Evolutionary conservation across 2,329 filamentous ascomycete genomes (phyloP).

Genomic region (Epichloe coenophiala): DNA sequence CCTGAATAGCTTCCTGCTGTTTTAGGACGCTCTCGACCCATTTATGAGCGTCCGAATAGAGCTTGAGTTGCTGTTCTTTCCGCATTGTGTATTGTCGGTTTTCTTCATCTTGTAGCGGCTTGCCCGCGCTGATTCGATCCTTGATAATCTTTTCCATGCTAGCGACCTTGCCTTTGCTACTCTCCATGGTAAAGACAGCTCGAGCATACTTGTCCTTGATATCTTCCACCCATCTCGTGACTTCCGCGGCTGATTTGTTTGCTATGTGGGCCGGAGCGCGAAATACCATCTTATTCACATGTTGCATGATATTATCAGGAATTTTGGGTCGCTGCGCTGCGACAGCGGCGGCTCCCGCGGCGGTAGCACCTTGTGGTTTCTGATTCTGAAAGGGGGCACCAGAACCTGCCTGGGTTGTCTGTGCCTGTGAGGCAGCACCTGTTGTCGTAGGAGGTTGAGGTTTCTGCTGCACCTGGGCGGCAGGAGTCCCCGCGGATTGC

Average conservation of each 20-base stretch:
- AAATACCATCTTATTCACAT: constrained; percentile 35
- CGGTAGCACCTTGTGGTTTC: constrained; percentile 8
- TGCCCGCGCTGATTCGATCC: constrained; percentile 29
- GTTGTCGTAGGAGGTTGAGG: constrained; percentile 1
- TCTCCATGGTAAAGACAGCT: constrained; percentile 37
- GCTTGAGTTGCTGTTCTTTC: constrained; percentile 30
- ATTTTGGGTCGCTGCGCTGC: constrained; percentile 19
- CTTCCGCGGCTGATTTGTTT: constrained; percentile 28
- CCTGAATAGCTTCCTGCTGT: constrained; percentile 25
- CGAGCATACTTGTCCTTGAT: constrained; percentile 33
- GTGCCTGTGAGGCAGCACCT: not conserved
- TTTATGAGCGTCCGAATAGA: constrained; percentile 31
- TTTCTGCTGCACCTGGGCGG: constrained; percentile 9
- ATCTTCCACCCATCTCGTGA: constrained; percentile 35
- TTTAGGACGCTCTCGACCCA: constrained; percentile 36
- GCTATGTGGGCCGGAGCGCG: constrained; percentile 27
- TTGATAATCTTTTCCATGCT: constrained; percentile 29
- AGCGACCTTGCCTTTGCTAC: constrained; percentile 24
- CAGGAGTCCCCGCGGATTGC: constrained; percentile 9
- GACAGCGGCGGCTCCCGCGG: constrained; percentile 1
- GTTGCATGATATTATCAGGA: constrained; percentile 30
- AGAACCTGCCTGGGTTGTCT: constrained; percentile 3
- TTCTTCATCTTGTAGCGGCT: constrained; percentile 33
- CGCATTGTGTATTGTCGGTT: constrained; percentile 29
- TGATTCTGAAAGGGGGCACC: constrained; percentile 8